Evolutionary conservation across 192 early-diverging fungal genomes (phyloP).

Genomic region (Linnemannia hyalina): DNA sequence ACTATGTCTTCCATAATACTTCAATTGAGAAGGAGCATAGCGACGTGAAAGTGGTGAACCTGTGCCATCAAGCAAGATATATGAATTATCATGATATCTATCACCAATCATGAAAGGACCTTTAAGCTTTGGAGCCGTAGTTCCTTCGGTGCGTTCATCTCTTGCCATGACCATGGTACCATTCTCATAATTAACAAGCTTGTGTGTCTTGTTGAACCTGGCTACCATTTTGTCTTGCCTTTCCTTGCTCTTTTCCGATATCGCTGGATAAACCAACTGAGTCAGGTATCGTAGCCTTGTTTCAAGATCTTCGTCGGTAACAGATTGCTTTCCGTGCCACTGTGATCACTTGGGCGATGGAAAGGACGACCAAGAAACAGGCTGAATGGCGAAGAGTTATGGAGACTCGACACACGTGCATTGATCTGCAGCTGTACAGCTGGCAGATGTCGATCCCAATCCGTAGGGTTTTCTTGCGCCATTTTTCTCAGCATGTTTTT

Average conservation of each 20-base stretch:
- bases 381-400: neutral
- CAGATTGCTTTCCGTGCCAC: neutral
- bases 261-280: conserved; percentile 11
- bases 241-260: conserved; percentile 10
- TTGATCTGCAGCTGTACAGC: neutral
- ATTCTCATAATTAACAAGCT: neutral
- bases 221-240: conserved; percentile 7
- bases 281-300: neutral
- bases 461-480: neutral
- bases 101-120: conserved; percentile 6
- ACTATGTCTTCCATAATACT: neutral
- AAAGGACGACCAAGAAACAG: neutral
- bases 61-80: neutral
- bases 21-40: neutral
- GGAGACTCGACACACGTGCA: neutral
- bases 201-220: neutral
- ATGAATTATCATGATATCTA: neutral
- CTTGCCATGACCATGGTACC: conserved; percentile 5
- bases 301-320: neutral
- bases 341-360: conserved; percentile 30
- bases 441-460: conserved; percentile 6
- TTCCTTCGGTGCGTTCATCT: neutral
- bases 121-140: neutral
- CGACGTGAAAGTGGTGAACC: neutral
- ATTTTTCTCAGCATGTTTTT: conserved; percentile 27